Base-by-base conservation (phyloP, 1,284 basidiomycete genomes). In the Irpex rosettiformis region DNA sequence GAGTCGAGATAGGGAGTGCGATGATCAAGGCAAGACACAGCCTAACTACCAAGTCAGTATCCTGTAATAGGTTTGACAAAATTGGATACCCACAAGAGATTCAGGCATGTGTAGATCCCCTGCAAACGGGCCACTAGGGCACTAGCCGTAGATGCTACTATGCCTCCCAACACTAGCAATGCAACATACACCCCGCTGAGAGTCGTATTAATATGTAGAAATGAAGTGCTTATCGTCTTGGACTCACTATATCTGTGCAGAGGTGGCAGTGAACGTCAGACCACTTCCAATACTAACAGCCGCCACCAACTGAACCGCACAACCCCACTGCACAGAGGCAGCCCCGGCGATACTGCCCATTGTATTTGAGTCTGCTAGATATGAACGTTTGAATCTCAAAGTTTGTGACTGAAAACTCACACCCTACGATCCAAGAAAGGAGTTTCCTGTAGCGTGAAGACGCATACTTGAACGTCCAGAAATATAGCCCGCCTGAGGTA, bases 401-500 rank as follows among this genome's bases (percentile, higher is more conserved):
- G 22, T 27, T 13, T 3, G 28, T 3, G 16, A 18, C 33, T 2
- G 54, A 33, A 13, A 6, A 52, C 82, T 62, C 67, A 88, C 89
- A 92, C 43, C 90, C 89, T 8, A 91, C 89, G 22, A 89, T 75
- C 90, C 91, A 93, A 22, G 83, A 84, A 4, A 91, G 76, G 3
- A 91, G 67, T 58, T 83, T 87, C 18, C 85, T 75, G 72, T 78
- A 90, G 33, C 79, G 74, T 7, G 86, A 84, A 7, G 87, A 81
- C 0, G 89, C 82, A 0, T 86, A 75, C 2, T 79, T 78, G 64
- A 88, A 84, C 0, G 90, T 88, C 89, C 89, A 92, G 67, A 85
- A 92, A 70, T 92, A 92, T 13, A 92, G 76, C 79, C 90, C 91
- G 52, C 90, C 91, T 22, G 88, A 80, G 0, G 84, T 85, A 77